Evolutionary conservation across 1,284 basidiomycete species (phyloP).

Genomic region (Wallemia ichthyophaga): DNA sequence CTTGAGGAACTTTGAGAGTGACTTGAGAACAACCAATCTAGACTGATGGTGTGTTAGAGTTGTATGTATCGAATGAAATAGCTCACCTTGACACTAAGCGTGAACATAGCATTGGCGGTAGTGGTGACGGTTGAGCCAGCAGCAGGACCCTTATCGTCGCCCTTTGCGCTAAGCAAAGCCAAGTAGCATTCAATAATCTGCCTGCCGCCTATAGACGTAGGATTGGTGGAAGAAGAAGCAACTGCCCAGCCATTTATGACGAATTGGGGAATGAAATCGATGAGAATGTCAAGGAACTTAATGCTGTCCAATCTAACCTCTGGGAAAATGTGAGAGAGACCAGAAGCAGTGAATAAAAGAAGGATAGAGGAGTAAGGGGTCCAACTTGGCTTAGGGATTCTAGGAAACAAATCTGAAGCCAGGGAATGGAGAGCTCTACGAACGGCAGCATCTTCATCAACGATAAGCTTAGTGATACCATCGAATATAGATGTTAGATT

Average conservation of each 20-base stretch:
- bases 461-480: slow-evolving; percentile 36
- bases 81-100: slow-evolving; percentile 30
- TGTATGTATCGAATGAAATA: slow-evolving; percentile 1
- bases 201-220: slow-evolving; percentile 18
- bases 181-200: slow-evolving; percentile 43
- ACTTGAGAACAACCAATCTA: slow-evolving; percentile 27
- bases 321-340: slow-evolving; percentile 79
- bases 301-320: slow-evolving; percentile 75
- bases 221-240: slow-evolving; percentile 1
- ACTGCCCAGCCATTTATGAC: slow-evolving; percentile 36
- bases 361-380: slow-evolving; percentile 39
- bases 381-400: slow-evolving; percentile 25
- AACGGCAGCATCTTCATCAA: slow-evolving; percentile 31
- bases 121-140: slow-evolving; percentile 8
- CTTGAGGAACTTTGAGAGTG: slow-evolving; percentile 27
- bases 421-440: slow-evolving; percentile 23
- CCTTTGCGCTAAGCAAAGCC: slow-evolving; percentile 28
- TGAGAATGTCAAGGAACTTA: slow-evolving; percentile 43
- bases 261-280: slow-evolving; percentile 35
- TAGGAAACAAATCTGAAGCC: slow-evolving; percentile 38
- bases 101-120: slow-evolving; percentile 30
- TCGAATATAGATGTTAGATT: slow-evolving; percentile 34
- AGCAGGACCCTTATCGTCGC: slow-evolving; percentile 12
- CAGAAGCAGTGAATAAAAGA: slow-evolving; percentile 60
- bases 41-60: slow-evolving; percentile 20